Percentiles rank a stretch among this genome's conserved stretches.
phyloP scores from a whole-genome alignment of 768 basidiomycete genomes.

The Mycena vulgaris region DNA sequence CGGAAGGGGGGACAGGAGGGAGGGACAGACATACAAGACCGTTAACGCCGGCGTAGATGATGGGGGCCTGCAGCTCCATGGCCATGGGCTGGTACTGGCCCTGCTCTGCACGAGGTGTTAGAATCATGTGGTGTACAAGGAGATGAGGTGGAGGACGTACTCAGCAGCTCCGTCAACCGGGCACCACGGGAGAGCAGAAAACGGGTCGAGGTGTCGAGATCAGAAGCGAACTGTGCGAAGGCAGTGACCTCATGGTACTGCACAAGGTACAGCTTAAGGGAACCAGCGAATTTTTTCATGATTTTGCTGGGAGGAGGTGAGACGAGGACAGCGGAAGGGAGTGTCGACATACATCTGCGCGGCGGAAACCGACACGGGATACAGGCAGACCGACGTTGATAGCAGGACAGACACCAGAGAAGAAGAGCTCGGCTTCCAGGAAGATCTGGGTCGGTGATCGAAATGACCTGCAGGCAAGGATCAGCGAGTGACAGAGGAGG shows the following conservation, averaged over 20 bases:
- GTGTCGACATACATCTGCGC: too few species aligned
- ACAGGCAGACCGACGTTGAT: constrained; percentile 99
- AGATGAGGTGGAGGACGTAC: constrained; percentile 61
- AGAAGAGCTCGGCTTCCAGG: constrained; percentile 99
- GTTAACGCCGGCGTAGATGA: constrained; percentile 99
- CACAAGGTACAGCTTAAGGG: constrained; percentile 98
- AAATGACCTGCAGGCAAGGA: too few species aligned
- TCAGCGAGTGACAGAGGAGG: too few species aligned
- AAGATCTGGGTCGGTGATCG: constrained; percentile 98
- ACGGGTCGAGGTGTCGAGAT: constrained; percentile 98
- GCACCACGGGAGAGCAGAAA: constrained; percentile 99
- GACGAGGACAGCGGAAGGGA: too few species aligned
- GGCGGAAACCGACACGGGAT: too few species aligned
- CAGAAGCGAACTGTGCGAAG: constrained; percentile 99
- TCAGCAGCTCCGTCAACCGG: too few species aligned
- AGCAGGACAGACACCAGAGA: constrained; percentile 99
- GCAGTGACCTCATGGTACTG: constrained; percentile 99
- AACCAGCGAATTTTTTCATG: constrained; percentile 99
- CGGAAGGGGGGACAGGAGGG: neutral
- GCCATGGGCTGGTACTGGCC: constrained; percentile 96
- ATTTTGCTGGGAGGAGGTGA: too few species aligned
- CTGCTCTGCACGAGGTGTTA: too few species aligned
- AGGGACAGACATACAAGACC: constrained; percentile 80
- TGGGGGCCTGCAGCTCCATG: constrained; percentile 97
- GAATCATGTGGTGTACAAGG: constrained; percentile 32